phyloP scores from a whole-genome alignment of 2,329 filamentous ascomycete genomes.

The Rhinocladiella similis region DNA sequence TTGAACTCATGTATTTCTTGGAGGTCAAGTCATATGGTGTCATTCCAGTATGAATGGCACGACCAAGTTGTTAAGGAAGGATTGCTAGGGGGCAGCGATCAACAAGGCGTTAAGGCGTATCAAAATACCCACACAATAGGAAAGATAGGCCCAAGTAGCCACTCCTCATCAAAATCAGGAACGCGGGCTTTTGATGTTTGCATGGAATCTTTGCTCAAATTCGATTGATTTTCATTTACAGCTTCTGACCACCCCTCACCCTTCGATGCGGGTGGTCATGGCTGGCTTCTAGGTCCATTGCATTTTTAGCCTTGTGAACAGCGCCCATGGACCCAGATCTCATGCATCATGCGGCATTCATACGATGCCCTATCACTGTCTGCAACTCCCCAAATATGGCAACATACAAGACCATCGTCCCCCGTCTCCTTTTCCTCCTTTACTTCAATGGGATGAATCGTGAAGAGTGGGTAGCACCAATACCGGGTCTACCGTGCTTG shows the following conservation, averaged over 20 bases:
- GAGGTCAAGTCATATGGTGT: too few relatives aligned
- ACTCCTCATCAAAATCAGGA: too few relatives aligned
- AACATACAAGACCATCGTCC: background rate
- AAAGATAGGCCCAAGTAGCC: too few relatives aligned
- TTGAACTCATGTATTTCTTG: too few relatives aligned
- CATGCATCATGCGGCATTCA: background rate
- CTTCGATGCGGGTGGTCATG: background rate
- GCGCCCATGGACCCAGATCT: background rate
- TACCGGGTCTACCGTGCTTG: conserved; percentile 99
- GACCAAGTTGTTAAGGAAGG: too few relatives aligned
- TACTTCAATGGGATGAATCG: conserved; percentile 99
- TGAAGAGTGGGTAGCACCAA: conserved; percentile 99
- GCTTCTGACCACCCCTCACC: background rate
- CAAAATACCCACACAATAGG: too few relatives aligned
- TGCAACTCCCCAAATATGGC: background rate
- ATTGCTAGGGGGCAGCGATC: too few relatives aligned
- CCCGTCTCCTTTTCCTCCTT: background rate
- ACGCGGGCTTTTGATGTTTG: background rate
- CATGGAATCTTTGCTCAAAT: background rate
- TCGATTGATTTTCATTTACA: background rate
- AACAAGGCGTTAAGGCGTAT: background rate
- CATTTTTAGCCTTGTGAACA: background rate
- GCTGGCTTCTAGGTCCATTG: background rate
- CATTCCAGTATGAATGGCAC: too few relatives aligned
- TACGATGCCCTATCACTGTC: background rate